Evolutionary conservation across 2,329 filamentous ascomycete species (phyloP), one percentile per base, ranked within the genome.

Genomic region (Fusarium oxysporum): DNA sequence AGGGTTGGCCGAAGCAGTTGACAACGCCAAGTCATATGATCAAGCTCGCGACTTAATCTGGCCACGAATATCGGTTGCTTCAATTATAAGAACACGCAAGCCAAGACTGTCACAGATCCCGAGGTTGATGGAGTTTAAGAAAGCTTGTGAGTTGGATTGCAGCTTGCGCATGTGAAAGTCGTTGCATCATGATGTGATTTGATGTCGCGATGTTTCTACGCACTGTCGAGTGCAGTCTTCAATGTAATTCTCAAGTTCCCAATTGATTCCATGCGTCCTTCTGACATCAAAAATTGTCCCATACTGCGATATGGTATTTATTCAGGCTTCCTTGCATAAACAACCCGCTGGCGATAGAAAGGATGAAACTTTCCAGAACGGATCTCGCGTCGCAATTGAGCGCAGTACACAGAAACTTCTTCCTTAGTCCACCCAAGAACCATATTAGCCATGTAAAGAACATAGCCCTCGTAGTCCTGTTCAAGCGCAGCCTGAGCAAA

Each of bases 371-470:
- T 79, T 3, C 73, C 73, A 1, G 76, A 76, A 6, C 79, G 72
- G 7, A 81, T 74, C 59, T 81, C 80, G 14, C 79, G 77, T 23
- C 79, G 78, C 16, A 83, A 76, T 32, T 81, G 77, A 5, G 78
- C 80, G 19, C 82, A 79, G 55, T 82, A 83, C 7, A 79, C 66
- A 2, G 78, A 68, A 0, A 82, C 79, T 8, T 84, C 80, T 5
- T 80, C 77, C 13, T 72, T 77, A 0, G 76, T 74, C 82, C 82
- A 84, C 0, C 80, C 80, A 19, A 82, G 80, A 55, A 83, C 78
- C 21, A 82, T 78, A 0, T 63, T 77, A 1, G 78, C 78, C 71
- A 84, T 79, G 40, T 78, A 82, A 12, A 81, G 47, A 5, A 79
- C 72, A 23, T 76, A 79, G 0, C 81, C 82, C 50, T 83, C 81